A percentile compares a stretch with the other conserved stretches of the same genome.
Evolutionary conservation across 2,329 filamentous ascomycete species (phyloP).

Genomic region (Botrytis fragariae): DNA sequence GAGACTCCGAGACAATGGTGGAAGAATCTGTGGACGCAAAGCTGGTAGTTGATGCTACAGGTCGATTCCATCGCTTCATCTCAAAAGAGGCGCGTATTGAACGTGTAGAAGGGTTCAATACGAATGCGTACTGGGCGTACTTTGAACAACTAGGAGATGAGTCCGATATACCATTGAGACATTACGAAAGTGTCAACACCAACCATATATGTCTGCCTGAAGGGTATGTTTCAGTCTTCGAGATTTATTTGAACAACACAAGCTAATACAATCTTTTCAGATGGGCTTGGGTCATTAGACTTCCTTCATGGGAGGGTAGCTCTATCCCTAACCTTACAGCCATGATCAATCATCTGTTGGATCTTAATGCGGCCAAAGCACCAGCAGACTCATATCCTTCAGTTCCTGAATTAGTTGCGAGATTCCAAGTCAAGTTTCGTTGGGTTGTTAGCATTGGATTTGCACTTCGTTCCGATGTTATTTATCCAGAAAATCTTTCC

Average conservation of each 20-base stretch:
- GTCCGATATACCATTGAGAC: conserved; percentile 29
- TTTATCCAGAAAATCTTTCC: conserved; percentile 29
- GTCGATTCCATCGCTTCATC: conserved; percentile 29
- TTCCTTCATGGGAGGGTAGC: conserved; percentile 34
- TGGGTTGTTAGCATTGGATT: conserved; percentile 35
- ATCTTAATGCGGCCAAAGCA: conserved; percentile 26
- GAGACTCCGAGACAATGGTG: conserved; percentile 10
- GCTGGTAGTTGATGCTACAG: conserved; percentile 33
- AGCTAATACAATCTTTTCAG: conserved; percentile 10
- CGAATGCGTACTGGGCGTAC: conserved; percentile 30
- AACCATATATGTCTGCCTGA: conserved; percentile 36
- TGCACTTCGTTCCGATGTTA: conserved; percentile 28
- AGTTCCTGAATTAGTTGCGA: conserved; percentile 28
- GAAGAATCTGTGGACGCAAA: conserved; percentile 22
- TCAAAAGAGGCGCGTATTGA: conserved; percentile 29
- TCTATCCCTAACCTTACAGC: conserved; percentile 31
- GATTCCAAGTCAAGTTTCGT: conserved; percentile 30
- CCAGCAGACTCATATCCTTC: conserved; percentile 30
- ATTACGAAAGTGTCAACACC: conserved; percentile 33
- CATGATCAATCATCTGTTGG: conserved; percentile 35
- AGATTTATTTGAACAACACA: not conserved
- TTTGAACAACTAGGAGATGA: conserved; percentile 29
- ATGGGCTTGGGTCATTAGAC: conserved; percentile 36
- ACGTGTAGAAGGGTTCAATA: conserved; percentile 31
- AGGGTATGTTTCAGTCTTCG: conserved; percentile 22